phyloP scores from a whole-genome alignment of 1,139 yeast genomes.

The Suhomyces wounanorum region DNA sequence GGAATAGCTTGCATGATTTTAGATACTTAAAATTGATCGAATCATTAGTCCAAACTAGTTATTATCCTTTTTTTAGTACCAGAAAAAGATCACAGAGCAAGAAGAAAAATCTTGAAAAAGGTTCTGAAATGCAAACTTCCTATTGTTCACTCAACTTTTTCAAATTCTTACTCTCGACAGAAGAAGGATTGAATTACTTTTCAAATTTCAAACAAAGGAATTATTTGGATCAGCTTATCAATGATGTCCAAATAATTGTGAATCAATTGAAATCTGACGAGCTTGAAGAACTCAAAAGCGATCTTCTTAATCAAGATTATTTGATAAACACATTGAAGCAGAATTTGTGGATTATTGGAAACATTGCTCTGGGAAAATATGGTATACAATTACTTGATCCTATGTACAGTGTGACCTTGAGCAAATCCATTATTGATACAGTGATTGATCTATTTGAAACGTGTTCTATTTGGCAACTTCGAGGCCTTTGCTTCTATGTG shows the following conservation, averaged over 20 bases:
- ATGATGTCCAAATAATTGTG: conserved; percentile 24
- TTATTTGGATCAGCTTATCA: conserved; percentile 30
- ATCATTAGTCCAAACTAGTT: conserved; percentile 20
- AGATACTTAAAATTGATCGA: conserved; percentile 30
- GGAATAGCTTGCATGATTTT: conserved; percentile 27
- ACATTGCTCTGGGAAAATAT: conserved; percentile 66
- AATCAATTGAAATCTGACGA: conserved; percentile 19
- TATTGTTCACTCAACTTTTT: conserved; percentile 55
- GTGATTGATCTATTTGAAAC: conserved; percentile 42
- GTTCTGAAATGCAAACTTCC: not conserved
- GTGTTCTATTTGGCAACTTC: conserved; percentile 62
- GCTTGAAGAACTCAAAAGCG: conserved; percentile 7
- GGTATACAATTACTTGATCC: conserved; percentile 73
- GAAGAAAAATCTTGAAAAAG: not conserved
- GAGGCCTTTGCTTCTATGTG: conserved; percentile 77
- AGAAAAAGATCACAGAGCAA: not conserved
- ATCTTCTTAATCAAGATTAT: conserved; percentile 12
- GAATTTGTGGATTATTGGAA: conserved; percentile 85
- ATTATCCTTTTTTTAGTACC: conserved; percentile 28
- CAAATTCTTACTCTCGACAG: conserved; percentile 76
- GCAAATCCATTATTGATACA: conserved; percentile 52
- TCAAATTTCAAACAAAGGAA: conserved; percentile 26
- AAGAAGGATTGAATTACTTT: conserved; percentile 64
- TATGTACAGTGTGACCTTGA: conserved; percentile 46
- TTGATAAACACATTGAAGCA: conserved; percentile 56